Conservation (phyloP, 768 basidiomycete genomes). For the Podaxis sp. region DNA sequence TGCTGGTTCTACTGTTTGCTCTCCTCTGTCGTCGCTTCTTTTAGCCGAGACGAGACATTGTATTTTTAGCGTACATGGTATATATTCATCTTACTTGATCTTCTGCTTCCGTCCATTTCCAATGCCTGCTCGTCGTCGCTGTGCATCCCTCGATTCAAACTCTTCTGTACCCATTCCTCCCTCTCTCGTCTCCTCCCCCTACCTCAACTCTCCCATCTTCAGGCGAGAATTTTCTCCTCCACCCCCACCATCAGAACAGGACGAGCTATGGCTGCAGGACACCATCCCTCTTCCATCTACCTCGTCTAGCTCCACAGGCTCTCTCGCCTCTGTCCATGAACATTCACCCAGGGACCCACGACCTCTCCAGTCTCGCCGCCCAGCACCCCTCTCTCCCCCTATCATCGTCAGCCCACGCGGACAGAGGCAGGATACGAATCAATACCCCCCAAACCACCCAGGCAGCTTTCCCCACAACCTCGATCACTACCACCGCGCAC, state of each 20-base stretch:
- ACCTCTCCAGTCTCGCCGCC: not conserved
- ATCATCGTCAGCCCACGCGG: conserved; percentile 3
- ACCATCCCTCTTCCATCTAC: conserved; percentile 44
- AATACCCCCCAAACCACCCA: not conserved
- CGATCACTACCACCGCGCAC: not conserved
- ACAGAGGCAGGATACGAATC: not conserved
- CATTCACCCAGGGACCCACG: not conserved
- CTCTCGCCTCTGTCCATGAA: conserved; percentile 6
- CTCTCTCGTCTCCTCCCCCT: conserved; percentile 51
- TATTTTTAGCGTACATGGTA: conserved; percentile 12
- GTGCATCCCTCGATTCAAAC: conserved; percentile 28
- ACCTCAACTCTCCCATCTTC: conserved; percentile 53
- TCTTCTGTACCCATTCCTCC: conserved; percentile 54
- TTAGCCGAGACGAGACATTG: conserved; percentile 22
- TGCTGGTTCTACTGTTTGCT: conserved; percentile 65
- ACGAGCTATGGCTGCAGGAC: conserved; percentile 64
- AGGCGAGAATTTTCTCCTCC: conserved; percentile 31
- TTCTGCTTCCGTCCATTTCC: conserved; percentile 4
- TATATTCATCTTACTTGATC: conserved; percentile 4
- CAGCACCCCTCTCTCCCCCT: conserved; percentile 14
- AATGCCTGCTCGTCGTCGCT: conserved; percentile 33
- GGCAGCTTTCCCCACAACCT: not conserved
- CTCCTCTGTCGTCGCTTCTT: conserved; percentile 62
- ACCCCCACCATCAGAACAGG: conserved; percentile 43
- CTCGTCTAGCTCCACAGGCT: conserved; percentile 15